Conservation (phyloP, 495 filamentous ascomycete species). For the Chaetomium cochliodes region DNA sequence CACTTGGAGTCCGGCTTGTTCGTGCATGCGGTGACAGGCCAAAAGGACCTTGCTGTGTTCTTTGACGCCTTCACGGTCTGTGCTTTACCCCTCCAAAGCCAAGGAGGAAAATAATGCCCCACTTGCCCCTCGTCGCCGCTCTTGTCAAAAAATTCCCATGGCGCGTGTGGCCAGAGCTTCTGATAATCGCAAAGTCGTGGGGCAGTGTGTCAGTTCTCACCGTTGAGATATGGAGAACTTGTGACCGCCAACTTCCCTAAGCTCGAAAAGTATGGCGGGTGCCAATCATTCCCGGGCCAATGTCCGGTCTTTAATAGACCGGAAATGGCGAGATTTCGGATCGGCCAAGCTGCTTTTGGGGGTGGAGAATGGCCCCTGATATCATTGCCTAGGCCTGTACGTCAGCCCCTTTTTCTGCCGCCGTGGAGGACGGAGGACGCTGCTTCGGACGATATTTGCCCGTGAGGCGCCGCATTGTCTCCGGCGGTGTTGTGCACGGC, state of each 20-base stretch:
- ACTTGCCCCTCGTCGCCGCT: slow-evolving; percentile 34
- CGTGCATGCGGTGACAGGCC: no score
- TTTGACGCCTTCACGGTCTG: slow-evolving; percentile 19
- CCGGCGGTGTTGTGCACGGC: background rate
- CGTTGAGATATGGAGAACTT: background rate
- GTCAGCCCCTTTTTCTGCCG: slow-evolving; percentile 11
- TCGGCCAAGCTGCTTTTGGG: background rate
- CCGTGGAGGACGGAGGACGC: background rate
- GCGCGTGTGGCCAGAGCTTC: background rate
- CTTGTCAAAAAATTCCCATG: slow-evolving; percentile 7
- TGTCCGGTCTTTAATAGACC: background rate
- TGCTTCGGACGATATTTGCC: background rate
- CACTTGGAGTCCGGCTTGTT: no score
- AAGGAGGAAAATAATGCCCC: slow-evolving; percentile 28
- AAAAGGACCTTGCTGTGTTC: background rate
- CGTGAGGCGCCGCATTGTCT: background rate
- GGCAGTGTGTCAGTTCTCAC: background rate
- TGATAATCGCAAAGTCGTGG: background rate
- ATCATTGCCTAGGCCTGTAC: slow-evolving; percentile 9
- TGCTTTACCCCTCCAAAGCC: slow-evolving; percentile 33
- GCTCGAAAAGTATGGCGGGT: no score
- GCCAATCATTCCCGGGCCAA: background rate
- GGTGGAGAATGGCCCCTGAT: slow-evolving; percentile 16
- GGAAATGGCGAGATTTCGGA: slow-evolving; percentile 14
- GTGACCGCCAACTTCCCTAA: no score